Evolutionary conservation across 192 early-diverging fungal species (phyloP).

Genomic region (Paraglomus occultum): DNA sequence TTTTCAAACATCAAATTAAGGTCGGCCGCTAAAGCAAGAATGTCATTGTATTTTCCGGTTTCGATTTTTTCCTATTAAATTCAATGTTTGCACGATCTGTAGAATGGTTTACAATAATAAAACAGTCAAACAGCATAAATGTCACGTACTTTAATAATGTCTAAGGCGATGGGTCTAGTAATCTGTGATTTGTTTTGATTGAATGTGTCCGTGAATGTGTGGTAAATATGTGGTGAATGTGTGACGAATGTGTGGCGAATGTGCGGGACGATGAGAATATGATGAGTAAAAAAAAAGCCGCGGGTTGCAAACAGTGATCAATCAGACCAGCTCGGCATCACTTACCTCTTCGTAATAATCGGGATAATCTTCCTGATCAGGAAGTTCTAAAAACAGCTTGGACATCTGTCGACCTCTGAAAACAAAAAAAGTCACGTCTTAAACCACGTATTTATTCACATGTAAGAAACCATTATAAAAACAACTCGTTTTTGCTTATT

Average conservation of each 20-base stretch:
- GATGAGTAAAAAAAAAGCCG: neutral
- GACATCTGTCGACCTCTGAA: constrained; percentile 58
- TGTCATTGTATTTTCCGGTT: constrained; percentile 56
- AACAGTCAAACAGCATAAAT: neutral
- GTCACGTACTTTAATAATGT: constrained; percentile 9
- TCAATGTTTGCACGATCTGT: neutral
- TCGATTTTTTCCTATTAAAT: constrained; percentile 50
- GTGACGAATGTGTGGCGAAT: neutral
- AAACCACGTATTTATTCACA: too few species aligned
- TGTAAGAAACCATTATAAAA: too few species aligned
- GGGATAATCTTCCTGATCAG: constrained; percentile 75
- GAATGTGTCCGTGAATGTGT: too few species aligned
- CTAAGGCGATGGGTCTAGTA: constrained; percentile 59
- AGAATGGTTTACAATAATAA: neutral
- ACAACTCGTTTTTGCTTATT: too few species aligned
- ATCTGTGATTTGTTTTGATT: neutral
- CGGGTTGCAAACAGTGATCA: neutral
- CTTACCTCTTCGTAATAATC: constrained; percentile 80
- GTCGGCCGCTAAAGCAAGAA: constrained; percentile 78
- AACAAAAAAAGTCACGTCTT: neutral
- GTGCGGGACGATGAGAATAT: neutral
- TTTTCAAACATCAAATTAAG: constrained; percentile 85
- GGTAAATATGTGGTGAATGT: neutral
- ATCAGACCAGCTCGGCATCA: neutral
- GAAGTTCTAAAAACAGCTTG: constrained; percentile 79